Conservation (phyloP, 495 filamentous ascomycete genomes). For the Delitschia confertaspora region DNA sequence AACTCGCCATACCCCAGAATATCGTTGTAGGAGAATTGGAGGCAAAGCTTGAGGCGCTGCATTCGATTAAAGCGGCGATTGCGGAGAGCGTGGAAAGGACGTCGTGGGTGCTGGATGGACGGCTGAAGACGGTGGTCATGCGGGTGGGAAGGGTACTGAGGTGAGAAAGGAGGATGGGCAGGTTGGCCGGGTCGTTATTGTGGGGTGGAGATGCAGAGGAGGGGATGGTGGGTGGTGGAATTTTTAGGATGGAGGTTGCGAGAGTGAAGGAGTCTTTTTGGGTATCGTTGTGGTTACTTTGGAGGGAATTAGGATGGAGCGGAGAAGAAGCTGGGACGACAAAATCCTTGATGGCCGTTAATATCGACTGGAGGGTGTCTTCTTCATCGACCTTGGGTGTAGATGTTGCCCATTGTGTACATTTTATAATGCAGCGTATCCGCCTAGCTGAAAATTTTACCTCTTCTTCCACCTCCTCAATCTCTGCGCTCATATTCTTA, state of each 20-base stretch:
- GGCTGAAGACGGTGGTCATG: constrained; percentile 25
- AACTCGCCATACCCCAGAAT: constrained; percentile 21
- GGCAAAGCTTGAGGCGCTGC: constrained; percentile 17
- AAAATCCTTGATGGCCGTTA: too few relatives aligned
- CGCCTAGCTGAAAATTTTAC: constrained; percentile 12
- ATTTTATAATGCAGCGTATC: constrained; percentile 20
- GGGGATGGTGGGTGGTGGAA: background rate
- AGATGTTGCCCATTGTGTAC: constrained; percentile 16
- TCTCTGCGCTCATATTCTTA: background rate
- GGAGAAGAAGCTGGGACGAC: background rate
- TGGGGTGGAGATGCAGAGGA: background rate
- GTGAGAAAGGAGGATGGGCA: constrained; percentile 12
- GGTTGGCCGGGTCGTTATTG: background rate
- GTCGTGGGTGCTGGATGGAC: constrained; percentile 19
- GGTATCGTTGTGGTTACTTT: background rate
- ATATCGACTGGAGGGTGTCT: background rate
- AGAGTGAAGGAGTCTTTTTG: constrained; percentile 2
- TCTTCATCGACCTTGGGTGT: background rate
- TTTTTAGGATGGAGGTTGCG: background rate
- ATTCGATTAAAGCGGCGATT: constrained; percentile 25
- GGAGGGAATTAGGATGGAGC: background rate
- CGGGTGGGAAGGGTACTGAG: constrained; percentile 26
- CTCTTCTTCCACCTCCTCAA: constrained; percentile 3
- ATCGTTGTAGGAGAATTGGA: constrained; percentile 10
- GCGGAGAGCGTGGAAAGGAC: constrained; percentile 26